These are phyloP conservation scores for Aspergillus pseudoterreus DNA, from an alignment of 2,329 filamentous ascomycete species.

Conservation along the genomic window DNA sequence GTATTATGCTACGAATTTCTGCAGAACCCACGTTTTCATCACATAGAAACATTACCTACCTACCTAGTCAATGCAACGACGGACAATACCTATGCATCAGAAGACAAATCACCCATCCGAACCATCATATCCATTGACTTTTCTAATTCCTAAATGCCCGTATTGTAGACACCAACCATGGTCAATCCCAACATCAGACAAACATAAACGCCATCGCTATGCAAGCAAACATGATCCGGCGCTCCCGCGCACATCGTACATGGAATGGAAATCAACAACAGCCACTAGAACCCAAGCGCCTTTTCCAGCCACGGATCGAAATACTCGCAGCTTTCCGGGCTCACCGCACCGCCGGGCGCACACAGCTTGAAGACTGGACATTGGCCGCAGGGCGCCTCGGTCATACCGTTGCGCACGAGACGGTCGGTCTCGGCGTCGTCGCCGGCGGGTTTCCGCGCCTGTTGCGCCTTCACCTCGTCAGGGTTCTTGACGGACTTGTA, in stretches of 20 bases:
- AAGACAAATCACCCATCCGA: neutral
- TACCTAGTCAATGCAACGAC: no score
- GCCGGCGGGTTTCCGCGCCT: conserved; percentile 29
- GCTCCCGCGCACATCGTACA: conserved; percentile 13
- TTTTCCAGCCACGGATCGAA: conserved; percentile 75
- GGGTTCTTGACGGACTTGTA: conserved; percentile 48
- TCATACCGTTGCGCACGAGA: conserved; percentile 67
- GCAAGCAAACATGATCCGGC: conserved; percentile 22
- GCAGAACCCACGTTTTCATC: no score
- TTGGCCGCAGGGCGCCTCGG: conserved; percentile 82
- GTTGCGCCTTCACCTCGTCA: conserved; percentile 30
- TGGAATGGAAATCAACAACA: conserved; percentile 1
- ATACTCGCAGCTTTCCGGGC: conserved; percentile 85
- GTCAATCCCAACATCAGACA: conserved; percentile 12
- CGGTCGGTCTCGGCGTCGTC: conserved; percentile 33
- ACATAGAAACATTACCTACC: no score
- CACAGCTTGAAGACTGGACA: conserved; percentile 95
- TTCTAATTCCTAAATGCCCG: conserved; percentile 5
- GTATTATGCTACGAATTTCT: neutral
- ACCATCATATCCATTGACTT: neutral
- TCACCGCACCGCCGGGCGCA: conserved; percentile 85
- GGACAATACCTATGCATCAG: no score
- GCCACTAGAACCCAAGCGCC: conserved; percentile 31
- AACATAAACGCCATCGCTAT: conserved; percentile 38
- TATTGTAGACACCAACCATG: conserved; percentile 7